phyloP scores from a whole-genome alignment of 495 filamentous ascomycete genomes.

The Letharia lupina region DNA sequence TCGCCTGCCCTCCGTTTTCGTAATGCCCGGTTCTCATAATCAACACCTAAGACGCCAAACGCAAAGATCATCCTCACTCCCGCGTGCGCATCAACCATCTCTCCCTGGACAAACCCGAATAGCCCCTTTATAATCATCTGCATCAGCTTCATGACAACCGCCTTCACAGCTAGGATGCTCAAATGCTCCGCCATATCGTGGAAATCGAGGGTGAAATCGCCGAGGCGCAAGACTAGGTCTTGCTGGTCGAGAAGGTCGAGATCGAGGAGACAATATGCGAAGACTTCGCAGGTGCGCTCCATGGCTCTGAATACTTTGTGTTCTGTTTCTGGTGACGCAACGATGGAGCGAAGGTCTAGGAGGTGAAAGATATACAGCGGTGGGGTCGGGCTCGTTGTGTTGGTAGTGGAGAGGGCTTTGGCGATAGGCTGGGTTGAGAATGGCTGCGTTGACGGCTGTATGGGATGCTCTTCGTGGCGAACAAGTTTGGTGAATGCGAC shows the following conservation, averaged over 20 bases:
- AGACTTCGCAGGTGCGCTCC: background rate
- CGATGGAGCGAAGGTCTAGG: background rate
- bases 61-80: slow-evolving; percentile 3
- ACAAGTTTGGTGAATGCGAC: background rate
- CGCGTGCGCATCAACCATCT: background rate
- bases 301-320: fast-evolving
- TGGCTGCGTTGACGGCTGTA: background rate
- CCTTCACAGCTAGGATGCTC: background rate
- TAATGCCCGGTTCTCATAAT: background rate
- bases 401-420: background rate
- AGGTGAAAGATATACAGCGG: background rate
- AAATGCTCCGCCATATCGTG: background rate
- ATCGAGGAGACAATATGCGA: background rate
- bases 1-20: background rate
- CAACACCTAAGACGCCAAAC: background rate
- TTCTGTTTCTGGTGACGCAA: background rate
- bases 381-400: background rate
- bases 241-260: background rate
- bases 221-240: background rate
- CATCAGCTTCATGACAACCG: background rate
- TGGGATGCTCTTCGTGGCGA: background rate
- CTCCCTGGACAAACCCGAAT: background rate
- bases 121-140: background rate
- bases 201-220: background rate
- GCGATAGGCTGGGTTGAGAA: background rate